Conservation (phyloP, 2,329 filamentous ascomycete genomes). For the Fusarium camptoceras region DNA sequence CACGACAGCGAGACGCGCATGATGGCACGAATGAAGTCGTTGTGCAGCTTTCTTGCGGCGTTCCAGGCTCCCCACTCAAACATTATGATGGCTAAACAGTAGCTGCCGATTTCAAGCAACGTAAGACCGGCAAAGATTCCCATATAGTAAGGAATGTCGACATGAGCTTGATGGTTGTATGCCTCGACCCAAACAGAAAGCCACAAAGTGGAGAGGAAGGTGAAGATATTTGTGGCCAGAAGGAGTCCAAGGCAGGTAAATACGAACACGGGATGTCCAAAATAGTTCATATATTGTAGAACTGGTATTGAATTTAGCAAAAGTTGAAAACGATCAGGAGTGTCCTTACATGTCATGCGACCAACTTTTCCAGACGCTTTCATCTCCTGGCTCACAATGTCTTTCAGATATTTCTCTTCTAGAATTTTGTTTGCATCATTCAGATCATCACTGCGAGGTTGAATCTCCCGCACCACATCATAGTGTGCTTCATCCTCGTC, state of each 20-base stretch:
- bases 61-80: conserved; percentile 68
- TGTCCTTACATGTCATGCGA: conserved; percentile 57
- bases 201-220: conserved; percentile 60
- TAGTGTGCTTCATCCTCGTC: conserved; percentile 50
- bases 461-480: conserved; percentile 45
- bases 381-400: conserved; percentile 62
- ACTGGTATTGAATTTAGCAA: conserved; percentile 49
- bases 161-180: conserved; percentile 57
- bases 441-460: conserved; percentile 46
- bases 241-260: conserved; percentile 54
- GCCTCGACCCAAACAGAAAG: conserved; percentile 67
- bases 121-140: conserved; percentile 63
- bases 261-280: conserved; percentile 60
- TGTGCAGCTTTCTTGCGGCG: conserved; percentile 66
- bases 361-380: conserved; percentile 59
- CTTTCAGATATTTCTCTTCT: conserved; percentile 53
- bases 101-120: conserved; percentile 57
- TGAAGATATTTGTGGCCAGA: conserved; percentile 56
- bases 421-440: conserved; percentile 50
- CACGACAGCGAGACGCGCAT: conserved; percentile 67
- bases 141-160: conserved; percentile 64
- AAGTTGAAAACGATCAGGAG: not conserved
- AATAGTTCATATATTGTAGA: conserved; percentile 64
- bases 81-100: conserved; percentile 56
- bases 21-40: conserved; percentile 63